These are phyloP conservation scores for Lablab purpureus DNA, from an alignment of 306 rosid species.

Conservation along the genomic window DNA sequence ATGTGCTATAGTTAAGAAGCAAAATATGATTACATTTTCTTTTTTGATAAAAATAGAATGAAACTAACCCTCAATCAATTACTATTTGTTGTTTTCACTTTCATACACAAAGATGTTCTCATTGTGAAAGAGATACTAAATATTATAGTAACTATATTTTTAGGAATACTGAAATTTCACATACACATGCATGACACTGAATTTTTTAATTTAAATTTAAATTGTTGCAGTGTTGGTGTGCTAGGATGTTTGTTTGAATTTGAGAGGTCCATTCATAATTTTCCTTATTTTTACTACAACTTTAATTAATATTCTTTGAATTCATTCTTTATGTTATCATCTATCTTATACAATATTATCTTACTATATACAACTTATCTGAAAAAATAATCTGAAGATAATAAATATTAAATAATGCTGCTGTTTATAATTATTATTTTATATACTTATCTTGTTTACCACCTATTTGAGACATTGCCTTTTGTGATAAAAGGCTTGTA, in stretches of 20 bases:
- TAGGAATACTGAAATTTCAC: too few species aligned
- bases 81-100: neutral
- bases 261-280: too few species aligned
- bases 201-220: too few species aligned
- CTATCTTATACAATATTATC: too few species aligned
- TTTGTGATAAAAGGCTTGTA: neutral
- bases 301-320: neutral
- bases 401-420: too few species aligned
- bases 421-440: too few species aligned
- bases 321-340: neutral
- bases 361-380: too few species aligned
- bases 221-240: too few species aligned
- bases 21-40: neutral
- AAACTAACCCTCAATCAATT: neutral
- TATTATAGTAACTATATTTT: too few species aligned
- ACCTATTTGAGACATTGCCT: neutral
- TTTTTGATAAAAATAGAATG: neutral
- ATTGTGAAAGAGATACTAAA: neutral
- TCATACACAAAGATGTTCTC: neutral
- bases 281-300: neutral
- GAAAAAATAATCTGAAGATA: too few species aligned
- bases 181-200: too few species aligned
- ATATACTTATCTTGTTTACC: neutral
- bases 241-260: too few species aligned
- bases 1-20: slow-evolving; percentile 6